Percentiles rank a stretch among this genome's conserved stretches.
Evolutionary conservation across 176 grass and related monocot genomes (phyloP).

Genomic region (Oryza longistaminata): DNA sequence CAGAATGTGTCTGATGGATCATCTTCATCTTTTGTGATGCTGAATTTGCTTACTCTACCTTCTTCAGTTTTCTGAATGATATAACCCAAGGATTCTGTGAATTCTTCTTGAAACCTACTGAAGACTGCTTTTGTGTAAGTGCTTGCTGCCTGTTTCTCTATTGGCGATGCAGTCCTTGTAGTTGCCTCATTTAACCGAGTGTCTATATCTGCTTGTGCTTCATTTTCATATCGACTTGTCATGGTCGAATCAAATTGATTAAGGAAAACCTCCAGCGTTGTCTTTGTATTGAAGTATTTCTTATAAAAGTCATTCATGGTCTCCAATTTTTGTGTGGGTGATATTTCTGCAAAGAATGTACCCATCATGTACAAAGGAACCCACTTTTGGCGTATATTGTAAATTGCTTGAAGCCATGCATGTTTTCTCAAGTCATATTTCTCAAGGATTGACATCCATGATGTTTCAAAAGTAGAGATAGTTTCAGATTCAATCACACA

Average conservation of each 20-base stretch:
- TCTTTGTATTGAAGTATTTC: conserved; percentile 76
- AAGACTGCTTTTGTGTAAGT: conserved; percentile 84
- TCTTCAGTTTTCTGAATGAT: conserved; percentile 72
- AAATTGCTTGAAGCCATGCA: conserved; percentile 84
- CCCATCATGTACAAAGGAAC: conserved; percentile 74
- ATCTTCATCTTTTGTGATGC: conserved; percentile 77
- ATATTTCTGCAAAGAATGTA: conserved; percentile 83
- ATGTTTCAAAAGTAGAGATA: conserved; percentile 60
- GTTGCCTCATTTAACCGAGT: conserved; percentile 45
- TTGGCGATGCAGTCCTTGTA: conserved; percentile 74
- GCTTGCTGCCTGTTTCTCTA: conserved; percentile 90
- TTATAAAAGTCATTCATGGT: conserved; percentile 89
- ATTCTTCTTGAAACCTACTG: conserved; percentile 90
- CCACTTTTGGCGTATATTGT: conserved; percentile 85
- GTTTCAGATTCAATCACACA: conserved; percentile 76
- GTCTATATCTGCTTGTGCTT: conserved; percentile 67
- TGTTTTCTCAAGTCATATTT: conserved; percentile 86
- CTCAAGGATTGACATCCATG: conserved; percentile 72
- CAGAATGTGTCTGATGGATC: conserved; percentile 69
- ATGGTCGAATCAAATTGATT: conserved; percentile 68
- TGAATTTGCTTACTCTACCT: conserved; percentile 64
- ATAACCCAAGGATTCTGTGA: conserved; percentile 84
- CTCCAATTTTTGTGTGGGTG: conserved; percentile 61
- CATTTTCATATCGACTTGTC: conserved; percentile 59
- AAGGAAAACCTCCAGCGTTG: conserved; percentile 77